Evolutionary conservation across 495 filamentous ascomycete species (phyloP).

Genomic region (Pseudevernia furfuracea): DNA sequence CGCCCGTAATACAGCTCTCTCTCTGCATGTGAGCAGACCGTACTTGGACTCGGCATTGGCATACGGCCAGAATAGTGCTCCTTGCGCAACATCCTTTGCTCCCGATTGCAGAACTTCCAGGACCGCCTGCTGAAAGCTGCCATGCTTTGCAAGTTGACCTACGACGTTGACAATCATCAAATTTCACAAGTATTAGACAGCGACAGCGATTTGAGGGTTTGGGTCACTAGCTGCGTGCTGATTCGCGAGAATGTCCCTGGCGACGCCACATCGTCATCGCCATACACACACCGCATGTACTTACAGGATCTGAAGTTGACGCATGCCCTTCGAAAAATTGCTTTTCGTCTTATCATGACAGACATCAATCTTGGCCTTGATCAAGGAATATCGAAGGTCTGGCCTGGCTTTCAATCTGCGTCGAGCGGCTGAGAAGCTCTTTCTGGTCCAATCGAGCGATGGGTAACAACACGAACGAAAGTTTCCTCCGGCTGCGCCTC

Average conservation of each 20-base stretch:
- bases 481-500: not conserved
- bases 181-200: not conserved
- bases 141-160: constrained; percentile 16
- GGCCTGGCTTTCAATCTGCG: not conserved
- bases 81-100: not conserved
- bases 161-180: constrained; percentile 8
- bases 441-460: not conserved
- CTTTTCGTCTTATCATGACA: not conserved
- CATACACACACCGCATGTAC: not conserved
- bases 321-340: not conserved
- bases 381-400: not conserved
- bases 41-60: not conserved
- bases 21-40: not conserved
- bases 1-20: not conserved
- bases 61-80: not conserved
- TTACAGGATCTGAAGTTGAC: not conserved
- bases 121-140: constrained; percentile 6
- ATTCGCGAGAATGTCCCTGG: not conserved
- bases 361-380: not conserved
- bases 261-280: not conserved
- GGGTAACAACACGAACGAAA: not conserved
- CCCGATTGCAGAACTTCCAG: not conserved
- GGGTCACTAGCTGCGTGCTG: not conserved
- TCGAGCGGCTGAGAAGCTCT: not conserved
- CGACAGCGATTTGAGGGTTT: not conserved